Evolutionary conservation across 352 stramenopile species (phyloP), one percentile per base, ranked within the genome.

Genomic region (Phytophthora palmivora): DNA sequence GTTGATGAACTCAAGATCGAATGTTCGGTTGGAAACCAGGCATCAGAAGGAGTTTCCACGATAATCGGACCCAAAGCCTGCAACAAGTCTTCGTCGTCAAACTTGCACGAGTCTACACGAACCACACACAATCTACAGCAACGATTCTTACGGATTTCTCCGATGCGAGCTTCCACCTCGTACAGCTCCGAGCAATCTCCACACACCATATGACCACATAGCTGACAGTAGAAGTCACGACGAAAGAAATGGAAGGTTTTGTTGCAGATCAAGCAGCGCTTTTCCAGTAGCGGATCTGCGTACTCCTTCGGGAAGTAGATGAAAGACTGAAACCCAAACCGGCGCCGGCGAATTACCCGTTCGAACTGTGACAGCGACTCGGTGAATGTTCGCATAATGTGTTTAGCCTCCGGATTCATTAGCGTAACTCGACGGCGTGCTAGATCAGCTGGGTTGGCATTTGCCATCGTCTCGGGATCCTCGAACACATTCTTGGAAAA

Each of bases 321-420:
- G 55, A 89, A 90, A 10, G 73, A 70, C 72, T 91, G 82, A 53
- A 89, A 88, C 5, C 82, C 82, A 50, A 91, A 84, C 18, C 82
- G 75, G 5, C 79, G 75, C 26, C 81, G 78, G 6, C 82, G 82
- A 58, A 88, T 81, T 19, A 91, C 71, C 3, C 70, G 69, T 44
- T 89, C 79, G 15, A 87, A 78, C 48, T 87, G 55, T 33, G 50
- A 43, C 30, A 91, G 58, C 28, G 75, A 88, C 56, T 83, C 70
- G 26, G 76, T 78, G 7, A 89, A 59, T 24, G 77, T 26, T 15
- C 70, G 51, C 67, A 89, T 59, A 10, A 88, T 70, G 39, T 75
- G 55, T 18, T 50, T 46, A 3, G 82, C 67, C 48, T 88, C 82
- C 0, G 73, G 64, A 51, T 88, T 89, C 62, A 88, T 78, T 18